Conservation (phyloP, 345 rosid genomes). For the Gossypium arboreum region DNA sequence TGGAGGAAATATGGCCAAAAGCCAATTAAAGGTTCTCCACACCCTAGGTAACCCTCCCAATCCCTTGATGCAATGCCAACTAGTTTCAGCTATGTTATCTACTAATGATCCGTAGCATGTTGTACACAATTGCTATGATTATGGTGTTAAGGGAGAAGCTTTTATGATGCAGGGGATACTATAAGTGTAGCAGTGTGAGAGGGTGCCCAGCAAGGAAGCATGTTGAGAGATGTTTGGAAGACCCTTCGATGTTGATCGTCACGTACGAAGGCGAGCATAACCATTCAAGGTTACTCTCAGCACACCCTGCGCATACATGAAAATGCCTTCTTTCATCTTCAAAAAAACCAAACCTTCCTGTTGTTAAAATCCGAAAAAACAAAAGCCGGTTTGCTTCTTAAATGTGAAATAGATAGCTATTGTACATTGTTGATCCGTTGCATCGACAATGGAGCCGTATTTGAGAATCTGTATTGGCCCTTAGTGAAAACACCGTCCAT, state of each 20-base stretch:
- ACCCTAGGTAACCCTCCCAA: slow-evolving; percentile 54
- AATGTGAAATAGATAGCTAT: slow-evolving; percentile 1
- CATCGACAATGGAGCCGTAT: neutral
- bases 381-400: neutral
- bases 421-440: neutral
- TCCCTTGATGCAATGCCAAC: neutral
- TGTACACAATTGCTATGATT: neutral
- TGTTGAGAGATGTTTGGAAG: slow-evolving; percentile 74
- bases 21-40: slow-evolving; percentile 81
- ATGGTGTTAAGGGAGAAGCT: neutral
- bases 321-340: slow-evolving; percentile 15
- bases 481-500: too few species aligned
- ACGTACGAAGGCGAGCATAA: slow-evolving; percentile 81
- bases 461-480: neutral
- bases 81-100: too few species aligned
- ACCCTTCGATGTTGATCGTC: slow-evolving; percentile 69
- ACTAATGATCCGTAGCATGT: too few species aligned
- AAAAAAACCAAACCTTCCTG: slow-evolving; percentile 14
- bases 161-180: slow-evolving; percentile 61
- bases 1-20: slow-evolving; percentile 91
- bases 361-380: neutral
- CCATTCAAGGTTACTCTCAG: slow-evolving; percentile 49
- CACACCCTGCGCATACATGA: slow-evolving; percentile 61
- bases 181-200: slow-evolving; percentile 75
- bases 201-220: slow-evolving; percentile 90